Evolutionary conservation across 805 yeast genomes (phyloP), one percentile per base, ranked within the genome.

Genomic region (Suhomyces sp.): DNA sequence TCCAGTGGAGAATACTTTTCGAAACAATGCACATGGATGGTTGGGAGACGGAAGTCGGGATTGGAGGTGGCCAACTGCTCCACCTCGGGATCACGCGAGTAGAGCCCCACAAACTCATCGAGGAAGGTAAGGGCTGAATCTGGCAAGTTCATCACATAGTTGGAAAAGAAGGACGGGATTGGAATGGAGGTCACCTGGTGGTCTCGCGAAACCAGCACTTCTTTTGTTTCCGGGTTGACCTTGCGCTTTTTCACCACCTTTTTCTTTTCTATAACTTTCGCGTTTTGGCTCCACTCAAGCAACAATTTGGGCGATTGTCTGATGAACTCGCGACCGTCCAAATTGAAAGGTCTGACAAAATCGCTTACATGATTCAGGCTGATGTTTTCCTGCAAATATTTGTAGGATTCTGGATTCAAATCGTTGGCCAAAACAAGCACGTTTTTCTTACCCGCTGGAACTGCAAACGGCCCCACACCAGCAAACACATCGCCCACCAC

Each of bases 391-490:
- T 72, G 67, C 72, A 94, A 78, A 62, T 88, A 87, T 58, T 83
- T 82, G 69, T 73, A 88, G 54, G 96, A 86, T 54, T 87, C 88
- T 0, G 97, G 98, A 64, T 94, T 94, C 66, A 94, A 76, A 68
- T 94, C 99, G 66, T 92, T 94, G 9, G 97, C 97, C 60, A 94
- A 76, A 0, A 90, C 96, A 49, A 92, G 67, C 9, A 85, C 87
- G 13, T 81, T 80, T 56, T 87, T 89, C 68, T 87, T 90, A 12
- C 92, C 98, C 0, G 97, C 96, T 0, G 99, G 99, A 1, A 94
- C 83, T 1, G 96, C 93, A 74, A 96, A 94, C 4, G 99, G 99
- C 0, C 99, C 99, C 1, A 94, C 98, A 46, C 99, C 99, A 0
- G 97, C 98, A 83, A 96, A 89, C 0, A 91, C 97, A 73, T 94